phyloP scores from a whole-genome alignment of 2,329 filamentous ascomycete species.

The Colletotrichum cereale region DNA sequence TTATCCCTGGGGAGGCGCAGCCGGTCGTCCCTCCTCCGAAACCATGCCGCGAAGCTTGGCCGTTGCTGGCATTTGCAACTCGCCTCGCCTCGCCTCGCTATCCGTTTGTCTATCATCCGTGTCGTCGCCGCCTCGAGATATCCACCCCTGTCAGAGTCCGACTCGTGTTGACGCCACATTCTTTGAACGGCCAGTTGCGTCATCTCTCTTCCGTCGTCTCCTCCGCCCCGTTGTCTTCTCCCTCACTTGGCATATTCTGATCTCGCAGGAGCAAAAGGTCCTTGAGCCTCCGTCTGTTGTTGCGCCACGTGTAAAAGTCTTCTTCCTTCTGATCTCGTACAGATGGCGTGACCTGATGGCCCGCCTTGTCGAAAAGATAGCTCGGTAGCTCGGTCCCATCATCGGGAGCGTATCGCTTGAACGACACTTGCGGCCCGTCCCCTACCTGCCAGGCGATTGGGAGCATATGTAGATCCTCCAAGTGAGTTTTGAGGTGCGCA shows the following conservation, averaged over 20 bases:
- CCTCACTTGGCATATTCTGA: conserved; percentile 59
- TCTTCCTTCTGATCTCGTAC: conserved; percentile 65
- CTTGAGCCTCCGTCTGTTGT: conserved; percentile 59
- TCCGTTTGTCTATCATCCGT: neutral
- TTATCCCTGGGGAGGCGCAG: conserved; percentile 31
- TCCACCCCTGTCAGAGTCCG: neutral
- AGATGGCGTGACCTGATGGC: conserved; percentile 70
- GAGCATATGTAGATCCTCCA: conserved; percentile 66
- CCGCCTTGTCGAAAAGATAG: conserved; percentile 65
- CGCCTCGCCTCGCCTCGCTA: conserved; percentile 22
- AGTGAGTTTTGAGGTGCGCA: conserved; percentile 60
- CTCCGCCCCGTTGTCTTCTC: conserved; percentile 50
- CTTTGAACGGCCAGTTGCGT: neutral
- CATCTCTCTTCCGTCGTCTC: conserved; percentile 25
- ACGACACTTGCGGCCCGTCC: conserved; percentile 60
- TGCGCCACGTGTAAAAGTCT: conserved; percentile 58
- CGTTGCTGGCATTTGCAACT: conserved; percentile 14
- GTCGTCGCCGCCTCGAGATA: neutral
- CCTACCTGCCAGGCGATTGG: conserved; percentile 70
- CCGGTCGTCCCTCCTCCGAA: conserved; percentile 34
- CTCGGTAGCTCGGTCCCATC: conserved; percentile 52
- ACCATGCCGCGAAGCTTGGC: conserved; percentile 31
- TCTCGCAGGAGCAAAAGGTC: conserved; percentile 58
- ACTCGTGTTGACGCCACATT: neutral
- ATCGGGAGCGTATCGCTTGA: conserved; percentile 39